Conservation (phyloP, 805 yeast genomes). For the Debaryomyces tyrocola region DNA sequence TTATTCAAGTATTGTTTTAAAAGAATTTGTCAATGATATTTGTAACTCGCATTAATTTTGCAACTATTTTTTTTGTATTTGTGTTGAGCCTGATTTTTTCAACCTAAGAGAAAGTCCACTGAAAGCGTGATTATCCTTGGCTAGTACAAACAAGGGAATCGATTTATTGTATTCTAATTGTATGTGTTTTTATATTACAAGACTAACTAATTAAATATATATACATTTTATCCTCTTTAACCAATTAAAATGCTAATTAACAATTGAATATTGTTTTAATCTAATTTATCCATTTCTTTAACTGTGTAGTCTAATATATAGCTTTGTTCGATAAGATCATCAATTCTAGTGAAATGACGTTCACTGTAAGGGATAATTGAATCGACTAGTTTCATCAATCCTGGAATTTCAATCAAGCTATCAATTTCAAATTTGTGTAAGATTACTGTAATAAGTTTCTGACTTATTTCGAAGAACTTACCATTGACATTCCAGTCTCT, state of each 20-base stretch:
- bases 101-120: no score
- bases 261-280: background rate
- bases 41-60: no score
- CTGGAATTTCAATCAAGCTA: slow-evolving; percentile 61
- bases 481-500: slow-evolving; percentile 96
- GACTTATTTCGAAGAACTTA: slow-evolving; percentile 76
- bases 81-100: no score
- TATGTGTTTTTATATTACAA: no score
- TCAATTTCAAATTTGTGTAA: slow-evolving; percentile 56
- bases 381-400: slow-evolving; percentile 66
- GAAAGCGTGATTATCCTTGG: no score
- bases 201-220: no score
- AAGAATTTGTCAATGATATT: background rate
- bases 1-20: background rate
- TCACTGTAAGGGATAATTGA: slow-evolving; percentile 85
- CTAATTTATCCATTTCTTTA: slow-evolving; percentile 59
- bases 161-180: no score
- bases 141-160: no score
- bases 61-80: no score
- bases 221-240: no score
- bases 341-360: slow-evolving; percentile 77
- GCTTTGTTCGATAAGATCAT: slow-evolving; percentile 81
- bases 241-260: no score
- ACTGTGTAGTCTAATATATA: slow-evolving; percentile 82
- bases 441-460: slow-evolving; percentile 67